A percentile compares a stretch with the other conserved stretches of the same genome.
These are phyloP conservation scores for Hemisphaericaspora lyxosophila DNA, from an alignment of 1,139 yeast species.

Conservation along the genomic window DNA sequence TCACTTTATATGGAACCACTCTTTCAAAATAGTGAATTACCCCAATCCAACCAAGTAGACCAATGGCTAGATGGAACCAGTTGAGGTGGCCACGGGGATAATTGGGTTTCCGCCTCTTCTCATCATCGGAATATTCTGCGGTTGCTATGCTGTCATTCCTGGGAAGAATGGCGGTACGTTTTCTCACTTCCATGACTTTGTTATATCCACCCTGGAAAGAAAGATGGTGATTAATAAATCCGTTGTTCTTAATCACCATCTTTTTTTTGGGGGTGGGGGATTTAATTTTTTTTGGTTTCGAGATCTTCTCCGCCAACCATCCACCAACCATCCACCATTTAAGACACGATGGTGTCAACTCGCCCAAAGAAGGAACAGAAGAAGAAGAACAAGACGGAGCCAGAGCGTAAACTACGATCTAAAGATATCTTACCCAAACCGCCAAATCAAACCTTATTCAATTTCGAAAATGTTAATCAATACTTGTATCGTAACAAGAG, in stretches of 20 bases:
- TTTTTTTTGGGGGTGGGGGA: constrained; percentile 1
- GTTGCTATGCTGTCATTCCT: too few species aligned
- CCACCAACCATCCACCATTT: too few species aligned
- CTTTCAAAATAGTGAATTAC: constrained; percentile 63
- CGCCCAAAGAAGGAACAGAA: neutral
- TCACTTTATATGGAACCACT: constrained; percentile 46
- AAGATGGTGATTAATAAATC: neutral
- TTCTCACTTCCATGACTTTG: constrained; percentile 2
- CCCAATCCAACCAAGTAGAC: constrained; percentile 40
- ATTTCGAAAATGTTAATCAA: constrained; percentile 33
- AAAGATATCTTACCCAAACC: constrained; percentile 13
- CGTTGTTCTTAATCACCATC: neutral
- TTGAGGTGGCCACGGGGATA: too few species aligned
- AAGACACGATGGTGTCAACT: constrained; percentile 19
- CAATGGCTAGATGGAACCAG: constrained; percentile 7
- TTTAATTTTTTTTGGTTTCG: too few species aligned
- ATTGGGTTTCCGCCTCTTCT: too few species aligned
- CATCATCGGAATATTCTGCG: too few species aligned
- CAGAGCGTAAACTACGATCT: constrained; percentile 22
- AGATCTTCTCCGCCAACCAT: too few species aligned
- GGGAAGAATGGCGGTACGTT: too few species aligned
- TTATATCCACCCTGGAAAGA: neutral
- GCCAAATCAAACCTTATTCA: constrained; percentile 21
- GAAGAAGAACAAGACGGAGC: neutral
- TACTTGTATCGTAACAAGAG: constrained; percentile 24